Conservation (phyloP, 2,329 filamentous ascomycete genomes). For the Lasiodiplodia hormozganensis region DNA sequence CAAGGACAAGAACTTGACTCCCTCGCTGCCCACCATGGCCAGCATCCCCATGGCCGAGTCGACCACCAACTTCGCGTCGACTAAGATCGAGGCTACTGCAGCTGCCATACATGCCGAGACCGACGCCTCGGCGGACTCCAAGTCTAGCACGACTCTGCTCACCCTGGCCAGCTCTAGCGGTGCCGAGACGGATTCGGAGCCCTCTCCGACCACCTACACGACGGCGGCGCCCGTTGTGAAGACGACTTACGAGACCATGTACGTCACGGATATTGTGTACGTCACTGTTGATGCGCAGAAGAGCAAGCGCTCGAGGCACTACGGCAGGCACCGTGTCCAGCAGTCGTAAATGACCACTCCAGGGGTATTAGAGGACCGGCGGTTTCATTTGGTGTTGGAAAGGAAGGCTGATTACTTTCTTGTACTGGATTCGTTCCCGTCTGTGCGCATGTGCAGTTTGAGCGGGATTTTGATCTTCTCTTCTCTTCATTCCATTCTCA, state of each 20-base stretch:
- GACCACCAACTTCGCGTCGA: conserved; percentile 24
- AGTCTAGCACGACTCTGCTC: conserved; percentile 4
- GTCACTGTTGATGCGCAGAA: conserved; percentile 6
- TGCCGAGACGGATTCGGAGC: background rate
- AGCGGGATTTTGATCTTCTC: background rate
- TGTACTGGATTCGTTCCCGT: conserved; percentile 10
- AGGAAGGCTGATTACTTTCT: conserved; percentile 6
- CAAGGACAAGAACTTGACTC: conserved; percentile 49
- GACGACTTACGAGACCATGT: conserved; percentile 16
- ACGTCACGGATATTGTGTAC: conserved; percentile 20
- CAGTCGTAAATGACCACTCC: background rate
- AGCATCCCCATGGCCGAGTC: conserved; percentile 25
- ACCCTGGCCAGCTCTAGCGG: background rate
- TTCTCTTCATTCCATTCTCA: conserved; percentile 16
- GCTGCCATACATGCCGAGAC: background rate
- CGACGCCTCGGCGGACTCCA: background rate
- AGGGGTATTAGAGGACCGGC: background rate
- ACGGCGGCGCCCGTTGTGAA: conserved; percentile 16
- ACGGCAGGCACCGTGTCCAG: conserved; percentile 12
- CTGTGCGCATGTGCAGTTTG: background rate
- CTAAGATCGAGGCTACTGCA: background rate
- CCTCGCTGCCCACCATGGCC: conserved; percentile 35
- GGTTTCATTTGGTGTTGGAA: background rate
- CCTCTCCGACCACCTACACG: background rate
- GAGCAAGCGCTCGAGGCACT: conserved; percentile 16